Base-by-base conservation (phyloP, 805 yeast genomes). In the Cyberlindnera maritima region DNA sequence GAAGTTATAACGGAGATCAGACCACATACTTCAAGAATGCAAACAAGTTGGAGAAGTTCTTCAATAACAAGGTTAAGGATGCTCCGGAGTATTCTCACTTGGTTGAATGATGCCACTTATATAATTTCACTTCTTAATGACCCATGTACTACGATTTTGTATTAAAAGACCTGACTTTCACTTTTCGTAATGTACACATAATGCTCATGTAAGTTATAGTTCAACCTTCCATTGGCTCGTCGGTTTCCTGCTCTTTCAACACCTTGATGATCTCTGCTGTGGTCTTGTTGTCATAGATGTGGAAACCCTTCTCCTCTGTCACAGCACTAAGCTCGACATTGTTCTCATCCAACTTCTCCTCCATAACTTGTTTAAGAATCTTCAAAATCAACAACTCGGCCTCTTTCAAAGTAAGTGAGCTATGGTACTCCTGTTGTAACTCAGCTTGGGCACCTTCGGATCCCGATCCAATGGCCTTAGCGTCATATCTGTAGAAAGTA, bases 381-480 rank as follows among this genome's bases (percentile, higher is more conserved):
- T 90, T 91, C 63, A 94, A 76, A 7, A 91, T 85, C 63, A 94
- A 75, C 36, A 87, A 69, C 74, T 94, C 98, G 9, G 98, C 99
- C 65, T 95, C 99, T 56, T 83, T 81, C 57, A 94, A 72, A 13
- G 97, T 89, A 60, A 94, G 76, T 18, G 96, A 88, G 56, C 85
- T 85, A 70, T 92, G 98, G 71, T 94, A 94, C 70, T 94, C 97
- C 62, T 91, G 92, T 68, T 91, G 97, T 63, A 94, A 76, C 68
- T 94, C 99, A 2, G 97, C 85, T 70, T 95, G 99, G 2, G 99
- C 99, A 54, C 99, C 99, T 70, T 94, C 99, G 14, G 96, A 87
- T 18, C 99, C 99, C 2, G 97, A 88, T 13, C 99, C 99, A 61
- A 95, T 94, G 12, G 99, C 99, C 71, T 94, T 95, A 25, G 99